Percentiles rank a stretch among this genome's conserved stretches.
Evolutionary conservation across 2,329 filamentous ascomycete species (phyloP).

Genomic region (Corynespora cassiicola): DNA sequence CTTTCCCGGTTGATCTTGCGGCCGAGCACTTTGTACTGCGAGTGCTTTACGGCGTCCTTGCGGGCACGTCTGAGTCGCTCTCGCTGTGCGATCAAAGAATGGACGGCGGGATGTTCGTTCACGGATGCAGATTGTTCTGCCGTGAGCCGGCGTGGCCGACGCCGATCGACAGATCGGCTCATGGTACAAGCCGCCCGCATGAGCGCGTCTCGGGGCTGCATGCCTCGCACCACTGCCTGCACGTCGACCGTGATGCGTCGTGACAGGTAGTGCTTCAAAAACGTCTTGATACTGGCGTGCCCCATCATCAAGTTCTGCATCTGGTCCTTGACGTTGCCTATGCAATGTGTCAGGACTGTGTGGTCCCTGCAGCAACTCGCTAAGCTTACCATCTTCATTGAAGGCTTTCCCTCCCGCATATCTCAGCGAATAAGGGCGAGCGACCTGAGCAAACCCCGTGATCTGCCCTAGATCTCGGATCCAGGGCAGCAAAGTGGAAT

Average conservation of each 20-base stretch:
- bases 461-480: slow-evolving; percentile 40
- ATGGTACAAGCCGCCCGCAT: slow-evolving; percentile 25
- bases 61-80: slow-evolving; percentile 17
- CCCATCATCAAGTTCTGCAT: slow-evolving; percentile 41
- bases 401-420: slow-evolving; percentile 46
- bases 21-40: slow-evolving; percentile 20
- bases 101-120: slow-evolving; percentile 16
- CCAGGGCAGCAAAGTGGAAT: slow-evolving; percentile 27
- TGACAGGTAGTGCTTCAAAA: slow-evolving; percentile 23
- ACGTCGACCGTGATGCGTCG: slow-evolving; percentile 17
- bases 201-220: slow-evolving; percentile 14
- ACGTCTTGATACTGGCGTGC: slow-evolving; percentile 17
- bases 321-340: slow-evolving; percentile 34
- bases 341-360: slow-evolving; percentile 9
- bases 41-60: slow-evolving; percentile 16
- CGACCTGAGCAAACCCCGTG: slow-evolving; percentile 39
- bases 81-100: slow-evolving; percentile 14
- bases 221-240: slow-evolving; percentile 18
- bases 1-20: slow-evolving; percentile 17
- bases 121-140: slow-evolving; percentile 19
- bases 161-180: slow-evolving; percentile 19
- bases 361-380: slow-evolving; percentile 1
- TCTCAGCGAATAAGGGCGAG: slow-evolving; percentile 42
- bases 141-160: slow-evolving; percentile 17
- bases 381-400: slow-evolving; percentile 45